Evolutionary conservation across 1,284 basidiomycete species (phyloP).

Genomic region (Cutaneotrichosporon curvatum): DNA sequence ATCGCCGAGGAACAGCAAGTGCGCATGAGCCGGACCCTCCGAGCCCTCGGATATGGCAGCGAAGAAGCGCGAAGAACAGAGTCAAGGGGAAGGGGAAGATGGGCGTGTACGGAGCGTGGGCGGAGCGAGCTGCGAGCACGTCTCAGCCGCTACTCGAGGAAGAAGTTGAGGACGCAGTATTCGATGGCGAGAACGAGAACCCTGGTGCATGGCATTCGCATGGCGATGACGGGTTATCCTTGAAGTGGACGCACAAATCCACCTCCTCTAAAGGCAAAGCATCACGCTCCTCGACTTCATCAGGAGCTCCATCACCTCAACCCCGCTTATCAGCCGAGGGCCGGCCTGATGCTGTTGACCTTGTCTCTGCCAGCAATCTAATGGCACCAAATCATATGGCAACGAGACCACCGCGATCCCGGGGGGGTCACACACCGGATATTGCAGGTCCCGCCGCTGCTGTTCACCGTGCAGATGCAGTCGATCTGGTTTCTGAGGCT

Average conservation of each 20-base stretch:
- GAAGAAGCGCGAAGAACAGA: slow-evolving; percentile 9
- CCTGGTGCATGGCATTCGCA: slow-evolving; percentile 9
- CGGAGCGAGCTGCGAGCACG: slow-evolving; percentile 33
- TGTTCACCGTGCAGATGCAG: too few relatives aligned
- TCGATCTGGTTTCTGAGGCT: too few relatives aligned
- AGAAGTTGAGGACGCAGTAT: slow-evolving; percentile 9
- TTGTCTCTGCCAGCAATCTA: not conserved
- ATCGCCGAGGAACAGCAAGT: not conserved
- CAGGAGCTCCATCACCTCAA: too few relatives aligned
- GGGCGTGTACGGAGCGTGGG: slow-evolving; percentile 44
- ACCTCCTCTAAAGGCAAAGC: too few relatives aligned
- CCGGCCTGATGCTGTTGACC: slow-evolving; percentile 12
- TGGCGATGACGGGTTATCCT: not conserved
- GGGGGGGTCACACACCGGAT: not conserved
- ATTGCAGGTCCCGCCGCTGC: too few relatives aligned
- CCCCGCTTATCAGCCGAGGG: too few relatives aligned
- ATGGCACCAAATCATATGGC: not conserved
- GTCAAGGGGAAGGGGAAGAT: slow-evolving; percentile 17
- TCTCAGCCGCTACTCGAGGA: not conserved
- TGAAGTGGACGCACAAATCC: slow-evolving; percentile 7
- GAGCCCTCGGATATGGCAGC: not conserved
- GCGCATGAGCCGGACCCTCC: not conserved
- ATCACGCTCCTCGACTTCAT: too few relatives aligned
- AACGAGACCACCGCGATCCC: not conserved
- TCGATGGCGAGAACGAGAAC: slow-evolving; percentile 16